These are phyloP conservation scores for Sporopachydermia lactativora DNA, from an alignment of 805 yeast species.

Conservation along the genomic window DNA sequence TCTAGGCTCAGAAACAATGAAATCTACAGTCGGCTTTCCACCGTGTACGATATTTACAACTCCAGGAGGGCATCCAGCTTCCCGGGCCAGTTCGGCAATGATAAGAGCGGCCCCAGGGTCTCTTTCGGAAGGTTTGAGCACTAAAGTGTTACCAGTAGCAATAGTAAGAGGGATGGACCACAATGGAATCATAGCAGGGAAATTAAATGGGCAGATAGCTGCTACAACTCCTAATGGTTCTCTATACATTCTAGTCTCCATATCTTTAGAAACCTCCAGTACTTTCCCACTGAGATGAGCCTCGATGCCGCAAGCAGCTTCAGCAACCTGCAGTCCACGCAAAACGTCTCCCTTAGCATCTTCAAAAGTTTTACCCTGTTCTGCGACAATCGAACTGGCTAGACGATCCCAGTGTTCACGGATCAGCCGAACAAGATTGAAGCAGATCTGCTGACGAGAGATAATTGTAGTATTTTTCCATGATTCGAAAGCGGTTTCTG, in stretches of 20 bases:
- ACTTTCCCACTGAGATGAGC: slow-evolving; percentile 48
- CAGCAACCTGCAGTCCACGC: slow-evolving; percentile 69
- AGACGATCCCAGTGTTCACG: slow-evolving; percentile 53
- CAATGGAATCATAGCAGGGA: slow-evolving; percentile 74
- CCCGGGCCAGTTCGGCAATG: slow-evolving; percentile 53
- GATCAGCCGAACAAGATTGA: slow-evolving; percentile 51
- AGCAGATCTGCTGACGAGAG: slow-evolving; percentile 47
- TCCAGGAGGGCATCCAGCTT: slow-evolving; percentile 69
- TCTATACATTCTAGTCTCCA: slow-evolving; percentile 68
- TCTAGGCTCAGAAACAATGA: slow-evolving; percentile 55
- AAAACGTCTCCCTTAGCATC: slow-evolving; percentile 68
- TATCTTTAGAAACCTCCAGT: slow-evolving; percentile 55
- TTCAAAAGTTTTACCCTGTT: slow-evolving; percentile 66
- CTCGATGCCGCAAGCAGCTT: slow-evolving; percentile 54
- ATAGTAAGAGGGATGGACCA: slow-evolving; percentile 52
- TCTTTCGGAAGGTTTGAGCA: slow-evolving; percentile 57
- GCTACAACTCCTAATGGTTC: slow-evolving; percentile 67
- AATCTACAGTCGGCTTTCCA: slow-evolving; percentile 56
- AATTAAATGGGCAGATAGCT: slow-evolving; percentile 69
- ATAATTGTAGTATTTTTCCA: slow-evolving; percentile 40
- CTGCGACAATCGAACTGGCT: slow-evolving; percentile 48
- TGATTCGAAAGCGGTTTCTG: slow-evolving; percentile 42
- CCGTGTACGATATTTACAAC: slow-evolving; percentile 65
- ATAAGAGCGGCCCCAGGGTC: slow-evolving; percentile 75
- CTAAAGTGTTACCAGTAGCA: slow-evolving; percentile 62